Percentiles rank a stretch among this genome's conserved stretches.
These are phyloP conservation scores for Kwoniella dendrophila DNA, from an alignment of 768 basidiomycete species.

Conservation along the genomic window DNA sequence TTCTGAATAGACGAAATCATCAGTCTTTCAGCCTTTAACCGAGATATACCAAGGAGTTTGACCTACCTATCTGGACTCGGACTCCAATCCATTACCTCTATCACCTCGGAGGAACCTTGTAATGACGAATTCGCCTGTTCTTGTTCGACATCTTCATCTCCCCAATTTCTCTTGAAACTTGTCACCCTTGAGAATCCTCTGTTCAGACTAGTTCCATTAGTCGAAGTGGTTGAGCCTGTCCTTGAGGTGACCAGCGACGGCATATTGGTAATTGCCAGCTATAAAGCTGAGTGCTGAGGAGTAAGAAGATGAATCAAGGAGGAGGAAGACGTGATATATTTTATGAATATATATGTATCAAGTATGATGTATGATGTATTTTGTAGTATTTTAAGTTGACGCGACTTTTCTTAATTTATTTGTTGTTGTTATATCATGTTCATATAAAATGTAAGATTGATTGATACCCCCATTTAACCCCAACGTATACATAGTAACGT, in stretches of 20 bases:
- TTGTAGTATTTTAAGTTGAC: constrained; percentile 18
- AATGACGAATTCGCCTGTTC: neutral
- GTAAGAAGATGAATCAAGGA: neutral
- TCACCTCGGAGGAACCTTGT: constrained; percentile 17
- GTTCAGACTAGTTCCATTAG: neutral
- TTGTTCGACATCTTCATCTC: constrained; percentile 21
- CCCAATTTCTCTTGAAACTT: constrained; percentile 47
- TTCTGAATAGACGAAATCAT: constrained; percentile 9
- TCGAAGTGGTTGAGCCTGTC: neutral
- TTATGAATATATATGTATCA: neutral
- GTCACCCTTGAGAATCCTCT: constrained; percentile 43
- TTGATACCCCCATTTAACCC: neutral
- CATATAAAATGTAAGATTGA: neutral
- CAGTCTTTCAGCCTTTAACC: neutral
- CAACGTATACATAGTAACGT: neutral
- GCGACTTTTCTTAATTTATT: constrained; percentile 15
- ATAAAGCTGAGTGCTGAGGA: neutral
- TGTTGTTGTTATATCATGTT: constrained; percentile 9
- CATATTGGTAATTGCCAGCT: constrained; percentile 6
- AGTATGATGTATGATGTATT: neutral
- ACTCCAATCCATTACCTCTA: constrained; percentile 30
- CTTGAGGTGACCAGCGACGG: constrained; percentile 20
- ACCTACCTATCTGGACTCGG: constrained; percentile 31
- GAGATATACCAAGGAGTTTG: neutral
- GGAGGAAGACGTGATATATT: neutral